Percentiles rank a stretch among this genome's conserved stretches.
These are phyloP conservation scores for Pistacia atlantica DNA, from an alignment of 345 rosid genomes.

Conservation along the genomic window DNA sequence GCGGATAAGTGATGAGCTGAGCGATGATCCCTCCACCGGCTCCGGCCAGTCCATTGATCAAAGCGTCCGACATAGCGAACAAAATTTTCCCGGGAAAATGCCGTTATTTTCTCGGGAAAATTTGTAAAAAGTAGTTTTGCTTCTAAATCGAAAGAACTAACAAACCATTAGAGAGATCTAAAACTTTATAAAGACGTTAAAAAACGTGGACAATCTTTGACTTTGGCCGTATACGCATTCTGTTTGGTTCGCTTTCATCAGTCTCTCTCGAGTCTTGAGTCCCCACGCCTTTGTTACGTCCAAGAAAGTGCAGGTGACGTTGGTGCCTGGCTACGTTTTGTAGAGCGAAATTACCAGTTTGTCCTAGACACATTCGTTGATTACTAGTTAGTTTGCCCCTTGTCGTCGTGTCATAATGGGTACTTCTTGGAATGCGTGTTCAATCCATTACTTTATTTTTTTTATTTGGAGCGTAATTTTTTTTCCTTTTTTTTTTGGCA, in stretches of 20 bases:
- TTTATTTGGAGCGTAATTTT: no score
- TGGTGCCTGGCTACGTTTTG: background rate
- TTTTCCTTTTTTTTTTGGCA: no score
- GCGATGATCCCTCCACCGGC: conserved; percentile 98
- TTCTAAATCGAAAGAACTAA: no score
- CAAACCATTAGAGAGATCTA: background rate
- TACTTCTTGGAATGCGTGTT: background rate
- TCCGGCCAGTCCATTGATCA: conserved; percentile 94
- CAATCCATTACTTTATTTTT: background rate
- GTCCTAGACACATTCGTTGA: background rate
- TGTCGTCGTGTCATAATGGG: background rate
- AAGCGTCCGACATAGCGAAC: conserved; percentile 79
- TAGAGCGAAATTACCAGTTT: conserved; percentile 2
- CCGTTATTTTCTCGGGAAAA: conserved; percentile 11
- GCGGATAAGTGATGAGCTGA: conserved; percentile 93
- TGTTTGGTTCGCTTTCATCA: background rate
- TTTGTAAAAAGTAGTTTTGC: background rate
- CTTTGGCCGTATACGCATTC: conserved; percentile 16
- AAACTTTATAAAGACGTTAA: background rate
- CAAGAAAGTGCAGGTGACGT: conserved; percentile 12
- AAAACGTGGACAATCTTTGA: conserved; percentile 13
- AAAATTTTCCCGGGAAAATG: conserved; percentile 14
- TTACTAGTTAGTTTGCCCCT: background rate
- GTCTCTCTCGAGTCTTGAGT: no score
- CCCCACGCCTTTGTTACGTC: conserved; percentile 14